phyloP scores from a whole-genome alignment of 257 asterid genomes.

The Solanum sitiens region DNA sequence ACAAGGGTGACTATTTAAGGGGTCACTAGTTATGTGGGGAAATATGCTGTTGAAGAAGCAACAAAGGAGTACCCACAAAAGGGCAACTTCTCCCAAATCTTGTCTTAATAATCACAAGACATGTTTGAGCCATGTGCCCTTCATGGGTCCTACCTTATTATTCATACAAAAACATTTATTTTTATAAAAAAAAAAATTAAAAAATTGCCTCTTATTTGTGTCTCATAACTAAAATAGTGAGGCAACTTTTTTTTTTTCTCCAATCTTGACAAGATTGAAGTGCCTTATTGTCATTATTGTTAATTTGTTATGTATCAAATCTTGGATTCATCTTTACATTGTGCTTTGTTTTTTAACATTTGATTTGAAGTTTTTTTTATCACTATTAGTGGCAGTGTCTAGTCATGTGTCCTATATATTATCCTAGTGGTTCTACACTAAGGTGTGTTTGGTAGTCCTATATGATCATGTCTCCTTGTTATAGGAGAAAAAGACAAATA shows the following conservation, averaged over 20 bases:
- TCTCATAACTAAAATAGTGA: background rate
- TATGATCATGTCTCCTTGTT: too few relatives aligned
- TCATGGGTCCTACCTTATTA: conserved; percentile 28
- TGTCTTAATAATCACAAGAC: conserved; percentile 45
- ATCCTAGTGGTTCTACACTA: background rate
- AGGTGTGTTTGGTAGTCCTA: background rate
- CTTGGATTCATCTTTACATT: background rate
- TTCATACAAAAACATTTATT: background rate
- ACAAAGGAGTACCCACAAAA: conserved; percentile 19
- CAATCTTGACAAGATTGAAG: conserved; percentile 1
- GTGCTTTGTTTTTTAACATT: background rate
- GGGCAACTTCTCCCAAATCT: conserved; percentile 18
- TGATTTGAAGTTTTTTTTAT: background rate
- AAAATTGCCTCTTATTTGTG: background rate
- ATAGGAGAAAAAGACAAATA: too few relatives aligned
- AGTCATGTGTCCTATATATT: background rate
- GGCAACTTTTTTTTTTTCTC: background rate
- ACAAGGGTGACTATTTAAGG: conserved; percentile 26
- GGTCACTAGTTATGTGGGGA: conserved; percentile 30
- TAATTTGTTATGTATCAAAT: background rate
- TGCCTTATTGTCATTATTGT: background rate
- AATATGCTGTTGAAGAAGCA: conserved; percentile 21
- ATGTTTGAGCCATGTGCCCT: conserved; percentile 34
- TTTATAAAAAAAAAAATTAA: too few relatives aligned
- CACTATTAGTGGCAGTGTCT: background rate